These are phyloP conservation scores for Yamadazyma kanchanaburiensis DNA, from an alignment of 1,139 yeast genomes.

Conservation along the genomic window DNA sequence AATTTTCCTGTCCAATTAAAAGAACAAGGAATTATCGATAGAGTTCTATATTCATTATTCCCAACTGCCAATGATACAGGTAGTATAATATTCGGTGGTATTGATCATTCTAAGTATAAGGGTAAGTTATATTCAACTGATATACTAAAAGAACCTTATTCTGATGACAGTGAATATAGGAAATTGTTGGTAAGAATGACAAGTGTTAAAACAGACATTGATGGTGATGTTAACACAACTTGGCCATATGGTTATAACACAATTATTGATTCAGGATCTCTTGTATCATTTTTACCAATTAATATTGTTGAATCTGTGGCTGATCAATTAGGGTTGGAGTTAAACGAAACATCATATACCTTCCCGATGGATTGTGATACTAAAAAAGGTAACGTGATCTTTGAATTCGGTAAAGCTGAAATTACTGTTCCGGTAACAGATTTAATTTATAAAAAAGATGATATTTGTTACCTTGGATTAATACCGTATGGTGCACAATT, in stretches of 20 bases:
- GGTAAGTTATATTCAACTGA: constrained; percentile 16
- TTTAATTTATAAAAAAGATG: constrained; percentile 12
- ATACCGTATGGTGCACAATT: neutral
- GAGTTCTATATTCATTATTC: constrained; percentile 29
- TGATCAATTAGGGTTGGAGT: neutral
- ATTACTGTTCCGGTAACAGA: constrained; percentile 32
- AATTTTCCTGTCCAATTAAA: constrained; percentile 24
- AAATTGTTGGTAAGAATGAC: neutral
- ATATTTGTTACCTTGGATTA: constrained; percentile 3
- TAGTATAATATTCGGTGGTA: constrained; percentile 45
- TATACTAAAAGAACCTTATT: neutral
- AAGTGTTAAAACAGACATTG: neutral
- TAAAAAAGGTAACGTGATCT: constrained; percentile 14
- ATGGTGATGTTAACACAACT: neutral
- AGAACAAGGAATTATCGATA: constrained; percentile 21
- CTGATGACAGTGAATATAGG: neutral
- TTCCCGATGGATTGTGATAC: constrained; percentile 14
- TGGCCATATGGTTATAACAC: neutral
- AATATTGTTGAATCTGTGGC: neutral
- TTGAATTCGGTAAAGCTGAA: constrained; percentile 32
- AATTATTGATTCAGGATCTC: neutral
- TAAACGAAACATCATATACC: neutral
- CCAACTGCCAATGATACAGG: constrained; percentile 27
- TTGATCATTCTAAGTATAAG: constrained; percentile 43
- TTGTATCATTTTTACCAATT: neutral